phyloP scores from a whole-genome alignment of 2,329 filamentous ascomycete species.

The Davidsoniella eucalypti region DNA sequence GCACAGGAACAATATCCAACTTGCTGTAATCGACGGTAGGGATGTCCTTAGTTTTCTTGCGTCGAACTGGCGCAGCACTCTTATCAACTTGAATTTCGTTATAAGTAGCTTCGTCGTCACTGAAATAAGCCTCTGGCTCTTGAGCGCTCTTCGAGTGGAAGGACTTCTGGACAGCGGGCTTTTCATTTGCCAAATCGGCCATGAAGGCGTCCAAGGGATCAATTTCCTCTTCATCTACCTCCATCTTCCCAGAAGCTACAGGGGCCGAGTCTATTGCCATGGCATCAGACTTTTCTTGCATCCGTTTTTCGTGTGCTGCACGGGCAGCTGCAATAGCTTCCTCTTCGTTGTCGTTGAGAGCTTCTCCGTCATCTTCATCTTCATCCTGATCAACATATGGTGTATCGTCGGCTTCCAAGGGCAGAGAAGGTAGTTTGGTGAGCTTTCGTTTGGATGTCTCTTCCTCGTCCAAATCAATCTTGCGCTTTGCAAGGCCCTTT shows the following conservation, averaged over 20 bases:
- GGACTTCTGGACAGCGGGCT: constrained; percentile 15
- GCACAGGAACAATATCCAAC: constrained; percentile 66
- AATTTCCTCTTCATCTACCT: constrained; percentile 40
- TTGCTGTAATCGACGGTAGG: constrained; percentile 75
- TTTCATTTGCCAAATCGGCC: constrained; percentile 44
- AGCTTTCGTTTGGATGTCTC: constrained; percentile 76
- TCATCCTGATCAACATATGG: constrained; percentile 47
- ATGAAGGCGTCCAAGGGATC: constrained; percentile 98
- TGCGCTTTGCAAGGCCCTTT: constrained; percentile 51
- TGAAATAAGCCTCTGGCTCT: constrained; percentile 74
- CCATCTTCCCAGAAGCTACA: constrained; percentile 31
- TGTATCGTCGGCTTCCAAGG: constrained; percentile 45
- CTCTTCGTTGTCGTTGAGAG: constrained; percentile 70
- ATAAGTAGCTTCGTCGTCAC: constrained; percentile 57
- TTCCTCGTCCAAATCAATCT: constrained; percentile 75
- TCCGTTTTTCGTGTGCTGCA: constrained; percentile 67
- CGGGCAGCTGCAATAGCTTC: constrained; percentile 73
- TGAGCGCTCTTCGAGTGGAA: constrained; percentile 32
- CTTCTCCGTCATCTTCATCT: constrained; percentile 57
- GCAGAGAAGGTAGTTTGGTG: constrained; percentile 69
- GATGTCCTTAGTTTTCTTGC: constrained; percentile 83
- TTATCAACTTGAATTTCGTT: constrained; percentile 30
- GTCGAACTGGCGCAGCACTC: constrained; percentile 41
- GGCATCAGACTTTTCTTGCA: constrained; percentile 24
- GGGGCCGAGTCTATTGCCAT: constrained; percentile 15